Evolutionary conservation across 2,329 filamentous ascomycete species (phyloP), one percentile per base, ranked within the genome.

Genomic region (Magnaporthiopsis rhizophila): DNA sequence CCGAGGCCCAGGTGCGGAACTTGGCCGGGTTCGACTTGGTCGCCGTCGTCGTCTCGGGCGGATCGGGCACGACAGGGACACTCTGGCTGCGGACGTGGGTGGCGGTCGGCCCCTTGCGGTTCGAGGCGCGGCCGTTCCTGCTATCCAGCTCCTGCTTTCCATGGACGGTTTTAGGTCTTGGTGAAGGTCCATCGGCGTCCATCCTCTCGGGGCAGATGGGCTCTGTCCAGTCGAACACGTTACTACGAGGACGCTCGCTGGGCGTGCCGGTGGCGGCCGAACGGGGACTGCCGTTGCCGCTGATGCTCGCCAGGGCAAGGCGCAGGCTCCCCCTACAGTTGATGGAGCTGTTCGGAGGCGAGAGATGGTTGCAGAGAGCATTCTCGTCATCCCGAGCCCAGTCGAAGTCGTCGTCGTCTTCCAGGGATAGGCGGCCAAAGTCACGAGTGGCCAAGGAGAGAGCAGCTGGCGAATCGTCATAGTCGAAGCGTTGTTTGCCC

Each of bases 1-100:
- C 86, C 58, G 92, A 78, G 2, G 89, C 90, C 90, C 90, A 94
- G 0, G 90, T 93, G 58, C 90, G 89, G 71, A 92, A 94, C 70
- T 92, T 93, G 63, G 83, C 78, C 1, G 77, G 38, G 15, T 45
- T 83, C n/a, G 84, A 66, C 71, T 74, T 80, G 74, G 77, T 89
- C 71, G 74, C 75, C 71, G 74, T 30, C 30, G 30, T 30, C 30
- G 30, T 81, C 73, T 82, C 89, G 66, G 75, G 80, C 75, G 69
- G 76, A 70, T 92, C 90, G 45, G 88, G 87, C 3, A 86, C 83
- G 18, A 90, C 83, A 4, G 90, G 90, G 1, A 94, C 90, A 73
- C 90, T 94, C 73, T 93, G 90, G 72, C 90, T 94, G 67, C 90
- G 86, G 59, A 91, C 83, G 73, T 94, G 90, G 64, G 86, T 82